phyloP scores from a whole-genome alignment of 805 yeast species.

The Lipomyces oligophaga region DNA sequence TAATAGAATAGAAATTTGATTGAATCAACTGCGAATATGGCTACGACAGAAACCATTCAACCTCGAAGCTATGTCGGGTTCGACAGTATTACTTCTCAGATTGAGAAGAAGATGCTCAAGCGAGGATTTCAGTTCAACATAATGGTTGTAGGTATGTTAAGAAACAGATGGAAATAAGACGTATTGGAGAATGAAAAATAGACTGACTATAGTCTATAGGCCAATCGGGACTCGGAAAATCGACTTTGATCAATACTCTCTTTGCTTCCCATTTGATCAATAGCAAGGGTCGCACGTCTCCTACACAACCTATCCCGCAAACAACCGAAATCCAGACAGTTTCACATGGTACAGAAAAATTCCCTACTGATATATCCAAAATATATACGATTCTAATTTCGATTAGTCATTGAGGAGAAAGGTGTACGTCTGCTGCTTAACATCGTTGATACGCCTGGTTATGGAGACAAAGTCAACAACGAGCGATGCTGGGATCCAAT shows the following conservation, averaged over 20 bases:
- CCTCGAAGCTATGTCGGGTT: constrained; percentile 89
- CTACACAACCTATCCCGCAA: constrained; percentile 70
- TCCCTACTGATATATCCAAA: no score
- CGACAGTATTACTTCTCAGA: constrained; percentile 92
- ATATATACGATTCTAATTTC: background rate
- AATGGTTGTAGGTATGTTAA: constrained; percentile 72
- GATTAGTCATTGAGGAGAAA: constrained; percentile 63
- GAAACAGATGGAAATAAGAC: no score
- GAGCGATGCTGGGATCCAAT: constrained; percentile 83
- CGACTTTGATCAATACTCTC: constrained; percentile 85
- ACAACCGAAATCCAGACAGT: constrained; percentile 44
- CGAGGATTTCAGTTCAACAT: constrained; percentile 92
- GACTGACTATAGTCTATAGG: constrained; percentile 24
- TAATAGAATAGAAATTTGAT: no score
- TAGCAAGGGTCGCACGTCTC: constrained; percentile 64
- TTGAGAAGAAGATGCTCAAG: constrained; percentile 85
- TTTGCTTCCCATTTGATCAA: constrained; percentile 77
- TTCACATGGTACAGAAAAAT: constrained; percentile 30
- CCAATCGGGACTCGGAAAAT: constrained; percentile 88
- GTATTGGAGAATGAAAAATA: background rate
- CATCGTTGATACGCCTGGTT: constrained; percentile 95
- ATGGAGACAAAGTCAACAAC: constrained; percentile 86
- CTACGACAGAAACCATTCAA: constrained; percentile 36
- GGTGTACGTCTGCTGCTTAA: constrained; percentile 81
- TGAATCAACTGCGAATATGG: constrained; percentile 3